Evolutionary conservation across 371 early-diverging fungal genomes (phyloP).

Genomic region (Coemansia sp.): DNA sequence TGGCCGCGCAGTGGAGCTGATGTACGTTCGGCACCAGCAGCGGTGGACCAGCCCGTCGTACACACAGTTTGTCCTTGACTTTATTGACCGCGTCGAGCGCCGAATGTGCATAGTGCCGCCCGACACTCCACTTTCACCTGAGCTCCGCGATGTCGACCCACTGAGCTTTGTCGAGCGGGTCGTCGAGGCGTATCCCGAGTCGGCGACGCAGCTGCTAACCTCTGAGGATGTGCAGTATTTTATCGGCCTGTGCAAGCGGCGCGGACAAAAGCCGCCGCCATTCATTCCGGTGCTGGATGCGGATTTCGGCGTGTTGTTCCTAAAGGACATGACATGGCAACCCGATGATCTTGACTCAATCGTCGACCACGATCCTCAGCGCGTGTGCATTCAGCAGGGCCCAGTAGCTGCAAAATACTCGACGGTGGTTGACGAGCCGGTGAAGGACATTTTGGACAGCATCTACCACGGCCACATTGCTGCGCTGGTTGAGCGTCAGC

Average conservation of each 20-base stretch:
- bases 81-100: conserved; percentile 84
- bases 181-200: conserved; percentile 74
- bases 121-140: too few species aligned
- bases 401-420: conserved; percentile 85
- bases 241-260: conserved; percentile 76
- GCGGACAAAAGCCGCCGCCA: conserved; percentile 88
- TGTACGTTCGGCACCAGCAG: conserved; percentile 73
- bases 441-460: conserved; percentile 82
- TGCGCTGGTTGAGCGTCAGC: conserved; percentile 72
- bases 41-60: conserved; percentile 85
- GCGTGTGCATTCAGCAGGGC: conserved; percentile 90
- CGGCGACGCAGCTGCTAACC: conserved; percentile 77
- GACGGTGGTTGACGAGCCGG: conserved; percentile 81
- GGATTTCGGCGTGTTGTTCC: too few species aligned
- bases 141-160: conserved; percentile 44
- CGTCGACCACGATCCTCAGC: conserved; percentile 82
- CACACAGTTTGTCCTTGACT: conserved; percentile 77
- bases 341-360: too few species aligned
- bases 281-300: conserved; percentile 74
- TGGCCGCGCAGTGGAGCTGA: conserved; percentile 76
- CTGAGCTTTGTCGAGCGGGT: conserved; percentile 64
- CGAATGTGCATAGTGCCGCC: conserved; percentile 57
- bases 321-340: too few species aligned
- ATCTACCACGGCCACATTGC: conserved; percentile 81
- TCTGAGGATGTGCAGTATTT: conserved; percentile 93